Conservation (phyloP, 2,329 filamentous ascomycete species). For the Sclerotinia nivalis region DNA sequence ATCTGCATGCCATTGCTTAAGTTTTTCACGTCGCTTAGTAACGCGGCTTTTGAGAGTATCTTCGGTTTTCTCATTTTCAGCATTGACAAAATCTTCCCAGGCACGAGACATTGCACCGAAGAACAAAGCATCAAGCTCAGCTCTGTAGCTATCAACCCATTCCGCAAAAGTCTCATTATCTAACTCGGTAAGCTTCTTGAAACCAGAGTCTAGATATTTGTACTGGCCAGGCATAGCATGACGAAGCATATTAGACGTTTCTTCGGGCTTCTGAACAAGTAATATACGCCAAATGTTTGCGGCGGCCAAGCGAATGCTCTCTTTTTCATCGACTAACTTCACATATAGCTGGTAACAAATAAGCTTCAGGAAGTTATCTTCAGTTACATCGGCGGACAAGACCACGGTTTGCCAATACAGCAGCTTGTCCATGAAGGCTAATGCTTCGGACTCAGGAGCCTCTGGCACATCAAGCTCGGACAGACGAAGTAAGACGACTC, state of each 20-base stretch:
- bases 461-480: slow-evolving; percentile 76
- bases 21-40: slow-evolving; percentile 74
- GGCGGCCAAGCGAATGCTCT: slow-evolving; percentile 69
- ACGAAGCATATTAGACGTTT: slow-evolving; percentile 72
- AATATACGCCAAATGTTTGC: slow-evolving; percentile 89
- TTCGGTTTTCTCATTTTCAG: slow-evolving; percentile 78
- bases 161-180: slow-evolving; percentile 85
- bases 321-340: slow-evolving; percentile 73
- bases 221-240: slow-evolving; percentile 72
- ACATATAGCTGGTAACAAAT: slow-evolving; percentile 93
- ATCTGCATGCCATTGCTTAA: slow-evolving; percentile 77
- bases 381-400: slow-evolving; percentile 71
- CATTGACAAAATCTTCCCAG: slow-evolving; percentile 85
- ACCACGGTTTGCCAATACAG: slow-evolving; percentile 96
- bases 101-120: slow-evolving; percentile 75
- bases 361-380: slow-evolving; percentile 79
- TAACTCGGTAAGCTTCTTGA: slow-evolving; percentile 80
- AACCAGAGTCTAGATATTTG: slow-evolving; percentile 69
- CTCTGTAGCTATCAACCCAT: slow-evolving; percentile 83
- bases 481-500: slow-evolving; percentile 75
- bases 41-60: slow-evolving; percentile 72
- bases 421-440: slow-evolving; percentile 78
- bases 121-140: slow-evolving; percentile 79
- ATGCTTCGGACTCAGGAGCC: slow-evolving; percentile 60
- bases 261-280: slow-evolving; percentile 87